Percentiles rank a stretch among this genome's conserved stretches.
Conservation (phyloP, 2,329 filamentous ascomycete genomes). For the Colletotrichum sp. region DNA sequence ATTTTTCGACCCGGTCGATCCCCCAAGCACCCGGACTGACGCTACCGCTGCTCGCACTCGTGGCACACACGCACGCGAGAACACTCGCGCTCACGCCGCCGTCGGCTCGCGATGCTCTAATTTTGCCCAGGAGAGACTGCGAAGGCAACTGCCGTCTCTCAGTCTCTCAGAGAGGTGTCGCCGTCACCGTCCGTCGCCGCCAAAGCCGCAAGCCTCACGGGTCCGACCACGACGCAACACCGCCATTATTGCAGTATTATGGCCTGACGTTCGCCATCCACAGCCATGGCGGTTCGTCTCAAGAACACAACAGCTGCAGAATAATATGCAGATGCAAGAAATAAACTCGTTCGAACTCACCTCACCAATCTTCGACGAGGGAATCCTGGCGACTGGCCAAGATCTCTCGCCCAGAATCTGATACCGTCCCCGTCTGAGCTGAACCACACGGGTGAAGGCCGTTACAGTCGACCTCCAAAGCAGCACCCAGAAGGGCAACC, state of each 20-base stretch:
- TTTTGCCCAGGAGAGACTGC: background rate
- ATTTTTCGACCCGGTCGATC: constrained; percentile 10
- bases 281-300: constrained; percentile 6
- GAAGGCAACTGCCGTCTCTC: background rate
- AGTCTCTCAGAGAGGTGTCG: background rate
- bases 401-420: background rate
- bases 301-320: background rate
- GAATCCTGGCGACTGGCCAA: constrained; percentile 6
- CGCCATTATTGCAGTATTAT: background rate
- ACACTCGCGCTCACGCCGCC: background rate
- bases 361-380: background rate
- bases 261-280: background rate
- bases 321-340: background rate
- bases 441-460: background rate
- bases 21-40: background rate
- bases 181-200: background rate
- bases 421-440: constrained; percentile 14
- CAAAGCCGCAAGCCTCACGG: background rate
- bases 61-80: background rate
- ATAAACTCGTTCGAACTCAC: constrained; percentile 9
- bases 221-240: background rate
- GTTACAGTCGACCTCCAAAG: background rate
- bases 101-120: background rate
- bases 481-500: background rate
- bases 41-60: background rate